Evolutionary conservation across 2,329 filamentous ascomycete species (phyloP), one percentile per base, ranked within the genome.

Genomic region (Trichophyton equinum): DNA sequence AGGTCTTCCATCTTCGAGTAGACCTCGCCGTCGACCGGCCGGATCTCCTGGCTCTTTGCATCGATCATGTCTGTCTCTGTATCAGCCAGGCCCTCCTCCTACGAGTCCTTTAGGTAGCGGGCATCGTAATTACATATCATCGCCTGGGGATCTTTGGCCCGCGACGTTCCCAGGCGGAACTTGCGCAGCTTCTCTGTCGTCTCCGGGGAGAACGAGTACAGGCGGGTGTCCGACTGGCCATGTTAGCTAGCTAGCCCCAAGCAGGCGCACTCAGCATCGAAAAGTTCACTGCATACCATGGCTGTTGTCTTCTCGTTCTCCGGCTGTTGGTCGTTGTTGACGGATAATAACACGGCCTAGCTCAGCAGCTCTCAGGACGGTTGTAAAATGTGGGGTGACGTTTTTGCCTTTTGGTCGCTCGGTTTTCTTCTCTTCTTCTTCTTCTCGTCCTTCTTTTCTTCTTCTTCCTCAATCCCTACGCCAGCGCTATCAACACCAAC

Each of bases 191-290:
- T 86, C 66, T 91, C 85, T 76, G 87, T 94, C 53, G 90, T 96
- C 76, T 94, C 89, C 65, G 85, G 83, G 36, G 91, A 95, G 82
- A 97, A 95, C 62, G 88, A 89, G 78, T 96, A 97, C 64, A 97
- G 82, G 68, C 91, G 82, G 64, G 90, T 85, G 79, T 96, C 91
- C 71, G 91, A 95, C 69, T 85, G 73, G 76, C 79, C 66, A 7
- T 4, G 25, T 55, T 55, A 55, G 49, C 20, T 36, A 33, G 15
- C 13, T 30, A 22, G 36, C 49, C 33, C 27, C 27, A 2, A 11
- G 20, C 27, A 4, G 7, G 20, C 7, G 5, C 13, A 25, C 18
- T 11, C 8, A 11, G 46, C 18, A 49, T 27, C 8, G 20, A 7
- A 53, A 9, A 5, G 22, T 22, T n/a, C 13, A 18, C 27, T 44